Evolutionary conservation across 1,139 yeast species (phyloP), one percentile per base, ranked within the genome.

Genomic region (Saccharomyces uvarum): DNA sequence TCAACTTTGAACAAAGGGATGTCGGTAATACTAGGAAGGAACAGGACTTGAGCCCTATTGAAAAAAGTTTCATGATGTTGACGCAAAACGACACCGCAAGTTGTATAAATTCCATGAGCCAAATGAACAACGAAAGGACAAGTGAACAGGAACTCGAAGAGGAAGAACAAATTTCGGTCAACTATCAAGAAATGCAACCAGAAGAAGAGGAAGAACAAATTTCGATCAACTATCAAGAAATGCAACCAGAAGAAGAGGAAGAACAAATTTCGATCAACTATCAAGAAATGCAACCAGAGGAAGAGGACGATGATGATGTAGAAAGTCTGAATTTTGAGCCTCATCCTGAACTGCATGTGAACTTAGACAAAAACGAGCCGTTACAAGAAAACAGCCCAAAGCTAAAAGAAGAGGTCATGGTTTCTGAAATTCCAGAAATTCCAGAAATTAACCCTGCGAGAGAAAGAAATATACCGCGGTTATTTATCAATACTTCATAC

Each of bases 61-160:
- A 67, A 54, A 61, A 57, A 53, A 65, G 69, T 44, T 67, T 66
- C 49, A 60, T 63, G 64, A 63, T 64, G 62, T 56, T 67, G 19
- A 67, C 69, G 4, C 66, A 62, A 49, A 64, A 62, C 48, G 64
- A 63, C 44, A 51, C 58, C n/a, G 44, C 24, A 38, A 38, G 44
- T 19, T 3, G 19, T 16, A 13, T 9, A 9, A 38, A 38, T 2
- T 51, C 57, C 2, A 49, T 51, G 46, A 53, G 52, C n/a, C 32
- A 16, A 6, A 44, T 42, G 29, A 32, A 44, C 14, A n/a, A 29
- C 6, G 4, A 16, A 21, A 27, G 38, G 48, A 48, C 13, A 14
- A 49, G 51, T 9, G 50, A 50, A 9, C 41, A 49, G 5, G 51
- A 51, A 32, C 46, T 51, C 21, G 46, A 42, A 44, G 27, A 6